Evolutionary conservation across 208 protist genomes (phyloP), one percentile per base, ranked within the genome.

Genomic region (Leishmania gerbilli): DNA sequence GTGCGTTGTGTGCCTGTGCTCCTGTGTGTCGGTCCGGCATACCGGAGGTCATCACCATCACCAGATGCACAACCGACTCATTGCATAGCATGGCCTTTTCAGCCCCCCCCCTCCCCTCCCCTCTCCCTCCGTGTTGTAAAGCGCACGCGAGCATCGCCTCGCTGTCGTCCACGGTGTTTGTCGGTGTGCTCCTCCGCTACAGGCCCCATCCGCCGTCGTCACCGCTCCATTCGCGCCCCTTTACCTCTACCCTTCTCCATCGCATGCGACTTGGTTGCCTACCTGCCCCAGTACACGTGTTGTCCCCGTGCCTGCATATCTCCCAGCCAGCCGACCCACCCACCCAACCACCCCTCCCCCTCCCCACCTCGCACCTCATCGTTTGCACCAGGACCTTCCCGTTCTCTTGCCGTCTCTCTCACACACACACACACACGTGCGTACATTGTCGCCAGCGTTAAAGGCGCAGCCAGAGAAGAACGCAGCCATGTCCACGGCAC

Each of bases 401-500:
- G 24, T 15, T 45, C 1, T 9, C 49, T 19, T 13, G 17, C 31
- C 47, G 27, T 31, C 17, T 3, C 71, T 45, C 42, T 3, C 42
- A 9, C 42, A 9, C 67, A 47, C 42, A 45, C 68, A 72, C 67
- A 27, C 40, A 47, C 21, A 72, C 31, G 11, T 8, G 45, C 68
- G 8, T 6, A 60, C 71, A 40, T 42, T 13, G 15, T 31, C 27
- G 21, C 34, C 67, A 71, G 67, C 75, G 40, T 17, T 9, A 1
- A 49, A 42, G 3, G 37, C 56, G 24, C 40, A 47, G 15, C 69
- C 3, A n/a, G 13, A 76, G 65, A 49, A n/a, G 74, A 40, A 65
- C 47, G 37, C 51, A 37, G 13, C 58, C 17, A 97, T 97, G 93
- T 97, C 93, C 11, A 96, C 94, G 5, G 88, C 85, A 45, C 91